Evolutionary conservation across 2,329 filamentous ascomycete species (phyloP).

Genomic region (Hypomyces perniciosus): DNA sequence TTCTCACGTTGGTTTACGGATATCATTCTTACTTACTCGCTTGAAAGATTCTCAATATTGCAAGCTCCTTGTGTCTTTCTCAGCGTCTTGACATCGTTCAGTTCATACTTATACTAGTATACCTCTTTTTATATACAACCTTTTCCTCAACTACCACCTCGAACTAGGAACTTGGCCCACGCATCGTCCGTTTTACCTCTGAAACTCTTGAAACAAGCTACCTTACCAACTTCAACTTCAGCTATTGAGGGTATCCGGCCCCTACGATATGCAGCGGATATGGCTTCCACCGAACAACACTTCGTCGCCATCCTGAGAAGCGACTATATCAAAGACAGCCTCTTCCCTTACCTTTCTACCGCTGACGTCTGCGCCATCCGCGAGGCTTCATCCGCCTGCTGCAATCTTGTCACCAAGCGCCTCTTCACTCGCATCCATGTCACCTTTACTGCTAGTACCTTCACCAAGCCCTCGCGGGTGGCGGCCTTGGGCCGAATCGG

Average conservation of each 20-base stretch:
- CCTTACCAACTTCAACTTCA: neutral
- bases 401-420: constrained; percentile 60
- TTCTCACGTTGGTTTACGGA: neutral
- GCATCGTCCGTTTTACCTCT: neutral
- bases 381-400: constrained; percentile 63
- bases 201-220: constrained; percentile 1
- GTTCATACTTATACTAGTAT: too few relatives aligned
- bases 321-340: constrained; percentile 41
- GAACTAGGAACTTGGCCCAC: neutral
- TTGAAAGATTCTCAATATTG: neutral
- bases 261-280: constrained; percentile 44
- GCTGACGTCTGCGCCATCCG: constrained; percentile 55
- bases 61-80: neutral
- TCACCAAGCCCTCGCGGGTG: constrained; percentile 67
- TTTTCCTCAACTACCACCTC: too few relatives aligned
- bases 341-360: constrained; percentile 45
- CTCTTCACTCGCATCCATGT: constrained; percentile 65
- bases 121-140: too few relatives aligned
- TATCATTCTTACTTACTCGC: neutral
- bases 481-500: constrained; percentile 73
- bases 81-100: too few relatives aligned
- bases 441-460: constrained; percentile 67
- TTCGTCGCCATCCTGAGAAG: constrained; percentile 53
- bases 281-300: constrained; percentile 43
- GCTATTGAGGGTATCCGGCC: neutral